phyloP scores from a whole-genome alignment of 352 stramenopile genomes.

The Plasmopara halstedii region DNA sequence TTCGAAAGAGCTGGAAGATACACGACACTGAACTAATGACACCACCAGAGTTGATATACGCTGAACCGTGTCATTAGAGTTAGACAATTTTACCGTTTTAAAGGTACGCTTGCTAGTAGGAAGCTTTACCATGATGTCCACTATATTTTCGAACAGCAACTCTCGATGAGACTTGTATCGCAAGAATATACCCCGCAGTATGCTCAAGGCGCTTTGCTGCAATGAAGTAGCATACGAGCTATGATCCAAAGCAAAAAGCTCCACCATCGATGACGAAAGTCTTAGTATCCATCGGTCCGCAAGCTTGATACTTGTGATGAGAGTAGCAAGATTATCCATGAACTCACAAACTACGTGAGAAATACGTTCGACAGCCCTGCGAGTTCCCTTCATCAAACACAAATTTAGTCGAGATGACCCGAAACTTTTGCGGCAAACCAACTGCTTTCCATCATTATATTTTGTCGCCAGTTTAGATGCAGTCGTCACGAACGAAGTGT shows the following conservation, averaged over 20 bases:
- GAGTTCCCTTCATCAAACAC: constrained; percentile 39
- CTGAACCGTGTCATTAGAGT: constrained; percentile 46
- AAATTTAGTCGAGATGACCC: constrained; percentile 31
- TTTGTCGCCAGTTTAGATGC: constrained; percentile 9
- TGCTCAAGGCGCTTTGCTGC: constrained; percentile 49
- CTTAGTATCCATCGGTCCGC: constrained; percentile 67
- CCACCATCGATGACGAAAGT: constrained; percentile 60
- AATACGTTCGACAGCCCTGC: constrained; percentile 47
- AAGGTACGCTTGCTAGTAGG: constrained; percentile 66
- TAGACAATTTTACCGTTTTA: constrained; percentile 53
- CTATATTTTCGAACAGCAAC: constrained; percentile 60
- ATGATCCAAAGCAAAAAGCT: constrained; percentile 64
- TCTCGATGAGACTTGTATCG: constrained; percentile 51
- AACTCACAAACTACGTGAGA: constrained; percentile 63
- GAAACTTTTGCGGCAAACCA: constrained; percentile 6
- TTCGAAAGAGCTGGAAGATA: constrained; percentile 7
- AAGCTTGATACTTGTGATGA: constrained; percentile 64
- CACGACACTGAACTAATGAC: constrained; percentile 49
- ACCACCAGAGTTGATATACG: constrained; percentile 65
- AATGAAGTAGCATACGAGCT: constrained; percentile 47
- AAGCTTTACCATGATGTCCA: constrained; percentile 69
- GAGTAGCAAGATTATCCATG: constrained; percentile 52
- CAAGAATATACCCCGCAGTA: constrained; percentile 63
- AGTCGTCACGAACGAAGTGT: constrained; percentile 38
- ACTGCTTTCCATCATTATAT: constrained; percentile 5